Evolutionary conservation across 306 rosid species (phyloP), one percentile per base, ranked within the genome.

Genomic region (Castanea crenata): DNA sequence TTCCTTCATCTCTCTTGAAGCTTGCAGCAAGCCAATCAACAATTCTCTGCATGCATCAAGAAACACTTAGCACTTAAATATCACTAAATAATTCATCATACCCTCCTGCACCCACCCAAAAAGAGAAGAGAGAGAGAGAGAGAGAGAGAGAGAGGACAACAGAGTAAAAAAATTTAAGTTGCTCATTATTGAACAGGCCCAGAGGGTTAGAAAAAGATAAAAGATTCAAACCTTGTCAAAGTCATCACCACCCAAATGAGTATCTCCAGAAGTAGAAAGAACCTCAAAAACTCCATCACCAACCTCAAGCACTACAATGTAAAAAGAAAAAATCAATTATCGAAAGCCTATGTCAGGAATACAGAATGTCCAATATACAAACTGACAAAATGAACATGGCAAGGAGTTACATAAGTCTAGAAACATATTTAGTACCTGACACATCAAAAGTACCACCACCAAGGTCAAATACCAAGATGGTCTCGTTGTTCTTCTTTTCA

Each of bases 371-470:
- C 16, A 0, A 13, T 11, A 49, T 12, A 49, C 54, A 49, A 10
- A 49, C 54, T 49, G 54, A 49, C 54, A 16, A 6, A 57, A 38
- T 13, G 23, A 38, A 19, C 55, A n/a, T 2, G 16, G 6, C 52
- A 2, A 67, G 54, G 19, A 31, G 11, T 27, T 19, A 59, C 5
- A 20, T 54, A 54, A n/a, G 6, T 11, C 25, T 12, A 61, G 74
- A 16, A 1, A 2, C 5, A 31, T 3, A 7, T 61, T 9, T 16
- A 14, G 9, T 87, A 92, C 98, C 98, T 86, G 98, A 92, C 74
- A 94, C 98, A 83, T 94, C 98, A 82, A 94, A 94, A 62, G 98
- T 94, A 83, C 98, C 98, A 65, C 98, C 98, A 23, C 98, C 98
- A 82, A 94, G 98, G 85, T 94, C 98, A 87, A 94, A 94, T 0